phyloP scores from a whole-genome alignment of 495 filamentous ascomycete species.

The Aspergillus campestris region DNA sequence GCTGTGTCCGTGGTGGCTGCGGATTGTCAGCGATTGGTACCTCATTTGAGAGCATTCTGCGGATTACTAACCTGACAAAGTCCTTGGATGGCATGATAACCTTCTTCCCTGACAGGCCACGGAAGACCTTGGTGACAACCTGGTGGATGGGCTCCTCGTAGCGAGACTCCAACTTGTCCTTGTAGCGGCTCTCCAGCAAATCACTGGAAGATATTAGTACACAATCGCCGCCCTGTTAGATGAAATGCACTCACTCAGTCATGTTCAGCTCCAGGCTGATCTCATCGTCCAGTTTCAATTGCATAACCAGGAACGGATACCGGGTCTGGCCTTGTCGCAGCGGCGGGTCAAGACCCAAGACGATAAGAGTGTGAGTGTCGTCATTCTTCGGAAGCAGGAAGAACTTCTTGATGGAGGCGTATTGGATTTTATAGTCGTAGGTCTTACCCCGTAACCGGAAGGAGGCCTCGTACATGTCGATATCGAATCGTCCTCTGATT shows the following conservation, averaged over 20 bases:
- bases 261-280: conserved; percentile 95
- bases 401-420: conserved; percentile 95
- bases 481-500: conserved; percentile 91
- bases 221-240: not conserved
- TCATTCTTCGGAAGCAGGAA: conserved; percentile 97
- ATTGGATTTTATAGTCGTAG: conserved; percentile 99
- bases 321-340: conserved; percentile 95
- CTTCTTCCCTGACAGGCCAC: conserved; percentile 87
- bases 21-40: conserved; percentile 1
- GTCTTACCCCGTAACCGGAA: conserved; percentile 98
- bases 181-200: conserved; percentile 71
- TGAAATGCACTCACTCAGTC: conserved; percentile 58
- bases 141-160: conserved; percentile 89
- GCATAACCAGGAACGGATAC: conserved; percentile 99
- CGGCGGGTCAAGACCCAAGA: conserved; percentile 90
- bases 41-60: not conserved
- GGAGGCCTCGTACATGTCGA: conserved; percentile 98
- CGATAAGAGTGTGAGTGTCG: conserved; percentile 89
- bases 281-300: conserved; percentile 96
- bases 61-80: conserved; percentile 55
- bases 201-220: conserved; percentile 33
- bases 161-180: conserved; percentile 72
- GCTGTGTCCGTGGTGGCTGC: conserved; percentile 79
- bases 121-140: conserved; percentile 91
- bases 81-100: conserved; percentile 88